Percentiles rank a stretch among this genome's conserved stretches.
Conservation (phyloP, 1,284 basidiomycete species). For the Marasmius sp. region DNA sequence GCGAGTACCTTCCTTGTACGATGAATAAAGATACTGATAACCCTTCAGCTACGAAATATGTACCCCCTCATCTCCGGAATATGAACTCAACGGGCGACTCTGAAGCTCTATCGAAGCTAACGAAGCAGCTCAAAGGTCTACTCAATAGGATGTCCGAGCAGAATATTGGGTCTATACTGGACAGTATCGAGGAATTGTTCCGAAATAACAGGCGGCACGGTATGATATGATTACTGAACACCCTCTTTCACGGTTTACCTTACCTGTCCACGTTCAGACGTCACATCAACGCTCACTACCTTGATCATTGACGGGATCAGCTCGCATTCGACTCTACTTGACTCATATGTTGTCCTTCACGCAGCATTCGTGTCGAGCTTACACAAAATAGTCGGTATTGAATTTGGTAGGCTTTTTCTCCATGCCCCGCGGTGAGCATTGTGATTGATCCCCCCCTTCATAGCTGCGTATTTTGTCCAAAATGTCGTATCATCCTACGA, state of each 20-base stretch:
- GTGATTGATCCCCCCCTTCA: neutral
- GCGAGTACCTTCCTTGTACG: constrained; percentile 16
- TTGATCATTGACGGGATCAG: constrained; percentile 85
- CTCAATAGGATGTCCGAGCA: constrained; percentile 92
- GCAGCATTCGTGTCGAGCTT: constrained; percentile 86
- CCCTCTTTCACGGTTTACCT: constrained; percentile 2
- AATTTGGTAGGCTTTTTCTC: constrained; percentile 71
- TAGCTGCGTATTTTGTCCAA: constrained; percentile 81
- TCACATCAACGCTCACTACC: constrained; percentile 78
- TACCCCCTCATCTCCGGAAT: constrained; percentile 66
- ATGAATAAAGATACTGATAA: neutral
- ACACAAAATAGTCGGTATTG: constrained; percentile 84
- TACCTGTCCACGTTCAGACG: constrained; percentile 48
- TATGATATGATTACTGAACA: constrained; percentile 30
- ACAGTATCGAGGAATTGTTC: constrained; percentile 79
- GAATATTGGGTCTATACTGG: constrained; percentile 83
- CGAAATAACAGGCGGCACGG: constrained; percentile 80
- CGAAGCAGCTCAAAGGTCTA: constrained; percentile 82
- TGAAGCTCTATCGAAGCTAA: constrained; percentile 65
- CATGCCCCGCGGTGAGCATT: neutral
- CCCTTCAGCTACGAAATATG: constrained; percentile 45
- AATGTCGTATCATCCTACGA: constrained; percentile 68
- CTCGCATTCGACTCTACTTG: constrained; percentile 80
- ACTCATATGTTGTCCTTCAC: constrained; percentile 90
- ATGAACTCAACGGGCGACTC: constrained; percentile 32